Conservation (phyloP, 1,284 basidiomycete species). For the Boletellus deceptivus region DNA sequence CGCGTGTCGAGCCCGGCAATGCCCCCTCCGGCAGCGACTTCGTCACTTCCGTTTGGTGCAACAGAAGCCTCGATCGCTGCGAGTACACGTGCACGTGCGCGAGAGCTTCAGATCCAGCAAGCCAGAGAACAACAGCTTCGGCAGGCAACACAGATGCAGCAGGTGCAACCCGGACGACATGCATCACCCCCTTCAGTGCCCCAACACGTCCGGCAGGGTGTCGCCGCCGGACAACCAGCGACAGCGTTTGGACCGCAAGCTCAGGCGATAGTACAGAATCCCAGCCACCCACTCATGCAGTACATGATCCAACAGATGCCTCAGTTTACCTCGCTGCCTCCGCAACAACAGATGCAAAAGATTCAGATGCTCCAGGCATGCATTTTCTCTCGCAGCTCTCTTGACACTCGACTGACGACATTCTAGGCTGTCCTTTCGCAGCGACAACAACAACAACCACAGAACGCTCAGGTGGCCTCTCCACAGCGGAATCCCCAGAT, state of each 20-base stretch:
- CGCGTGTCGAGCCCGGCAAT: constrained; percentile 27
- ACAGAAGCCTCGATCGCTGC: constrained; percentile 36
- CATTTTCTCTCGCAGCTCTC: constrained; percentile 4
- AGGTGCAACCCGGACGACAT: constrained; percentile 37
- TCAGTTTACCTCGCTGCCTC: constrained; percentile 50
- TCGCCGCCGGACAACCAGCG: constrained; percentile 17
- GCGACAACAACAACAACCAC: constrained; percentile 22
- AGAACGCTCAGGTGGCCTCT: constrained; percentile 24
- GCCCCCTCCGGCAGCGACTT: constrained; percentile 19
- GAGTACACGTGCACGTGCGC: constrained; percentile 39
- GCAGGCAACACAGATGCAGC: constrained; percentile 30
- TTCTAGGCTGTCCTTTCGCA: constrained; percentile 20
- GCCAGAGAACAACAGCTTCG: constrained; percentile 39
- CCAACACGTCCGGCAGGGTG: constrained; percentile 24
- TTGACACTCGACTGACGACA: constrained; percentile 8
- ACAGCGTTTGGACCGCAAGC: constrained; percentile 21
- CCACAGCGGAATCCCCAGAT: constrained; percentile 31
- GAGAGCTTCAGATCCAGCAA: constrained; percentile 48
- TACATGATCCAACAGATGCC: constrained; percentile 52
- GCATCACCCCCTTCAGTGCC: constrained; percentile 43
- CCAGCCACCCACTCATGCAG: constrained; percentile 55
- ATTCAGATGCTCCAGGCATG: constrained; percentile 54
- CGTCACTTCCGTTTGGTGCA: constrained; percentile 29
- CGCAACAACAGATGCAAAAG: constrained; percentile 56
- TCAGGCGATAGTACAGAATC: constrained; percentile 53